These are phyloP conservation scores for Fusarium dimerum DNA, from an alignment of 2,329 filamentous ascomycete species.

Conservation along the genomic window DNA sequence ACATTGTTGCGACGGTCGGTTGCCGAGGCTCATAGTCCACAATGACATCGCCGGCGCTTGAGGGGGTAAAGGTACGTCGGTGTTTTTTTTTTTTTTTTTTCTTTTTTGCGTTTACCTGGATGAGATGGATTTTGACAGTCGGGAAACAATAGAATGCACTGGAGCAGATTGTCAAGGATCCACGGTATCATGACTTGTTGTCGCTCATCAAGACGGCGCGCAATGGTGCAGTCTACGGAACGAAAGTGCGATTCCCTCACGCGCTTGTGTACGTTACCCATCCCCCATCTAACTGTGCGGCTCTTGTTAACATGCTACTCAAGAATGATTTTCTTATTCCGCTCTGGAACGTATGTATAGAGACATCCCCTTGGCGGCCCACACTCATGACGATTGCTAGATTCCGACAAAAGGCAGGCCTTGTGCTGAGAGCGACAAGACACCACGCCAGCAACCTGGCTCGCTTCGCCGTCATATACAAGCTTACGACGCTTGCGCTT, in stretches of 20 bases:
- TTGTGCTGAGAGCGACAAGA: conserved; percentile 82
- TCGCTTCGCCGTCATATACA: conserved; percentile 90
- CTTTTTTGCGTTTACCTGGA: too few species aligned
- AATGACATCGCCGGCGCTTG: conserved; percentile 32
- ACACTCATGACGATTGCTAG: conserved; percentile 33
- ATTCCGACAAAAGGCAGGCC: conserved; percentile 72
- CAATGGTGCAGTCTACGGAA: conserved; percentile 95
- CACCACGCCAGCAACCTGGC: conserved; percentile 92
- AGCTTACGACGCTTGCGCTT: conserved; percentile 74
- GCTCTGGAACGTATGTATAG: conserved; percentile 73
- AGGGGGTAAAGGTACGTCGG: conserved; percentile 31
- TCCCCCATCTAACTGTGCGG: too few species aligned
- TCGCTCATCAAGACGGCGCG: conserved; percentile 88
- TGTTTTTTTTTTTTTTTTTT: not conserved
- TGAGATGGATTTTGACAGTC: too few species aligned
- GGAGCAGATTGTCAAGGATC: conserved; percentile 78
- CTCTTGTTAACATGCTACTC: conserved; percentile 11
- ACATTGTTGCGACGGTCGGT: not conserved
- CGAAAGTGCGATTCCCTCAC: conserved; percentile 97
- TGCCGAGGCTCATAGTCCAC: conserved; percentile 23
- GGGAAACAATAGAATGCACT: conserved; percentile 56
- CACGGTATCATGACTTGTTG: conserved; percentile 80
- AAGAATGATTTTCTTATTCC: conserved; percentile 96
- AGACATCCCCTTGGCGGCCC: conserved; percentile 1
- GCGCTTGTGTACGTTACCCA: conserved; percentile 68